Base-by-base conservation (phyloP, 352 stramenopile genomes). In the Pythium aquatile region DNA sequence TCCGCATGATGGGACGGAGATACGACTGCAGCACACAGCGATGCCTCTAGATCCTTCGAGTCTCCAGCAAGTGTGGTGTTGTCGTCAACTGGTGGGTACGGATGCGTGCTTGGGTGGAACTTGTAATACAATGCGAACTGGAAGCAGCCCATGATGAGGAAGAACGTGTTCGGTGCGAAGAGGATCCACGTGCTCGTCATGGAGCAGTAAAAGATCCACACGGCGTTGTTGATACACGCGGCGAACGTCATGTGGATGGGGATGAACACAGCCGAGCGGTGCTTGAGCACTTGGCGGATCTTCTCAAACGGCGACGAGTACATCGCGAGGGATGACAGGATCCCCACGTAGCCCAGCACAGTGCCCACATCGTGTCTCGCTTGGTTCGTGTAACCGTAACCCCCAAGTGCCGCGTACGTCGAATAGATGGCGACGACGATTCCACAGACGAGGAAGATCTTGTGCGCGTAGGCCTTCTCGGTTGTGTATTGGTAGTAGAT, bases 231-330 rank as follows among this genome's bases (percentile, higher is more conserved):
- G 61, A 77, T 72, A 20, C 68, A 75, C 39, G 72, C 76, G 8
- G 74, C 75, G 51, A 75, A 57, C 10, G 84, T 76, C 69, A 87
- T 81, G 66, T 83, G 66, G 46, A 85, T 83, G 16, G 75, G 71
- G 48, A 87, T 75, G 66, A 78, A 77, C 33, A 83, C 69, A 0
- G 72, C 74, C 17, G 74, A 79, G 48, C 77, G 77, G 70, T 74
- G 74, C 68, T 70, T 74, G 60, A 85, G 24, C 35, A 87, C 78
- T 33, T 83, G 68, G 39, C 60, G 60, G 54, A 83, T 70, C 54
- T 79, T 87, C 42, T 82, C 72, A 53, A 87, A 87, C 8, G 78
- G 78, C 40, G 76, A 83, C 29, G 57, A 71, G 69, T 84, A 85
- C 14, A 87, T 73, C 59, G 81, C 67, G 58, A 87, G 24, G 1